Base-by-base conservation (phyloP, 2,329 filamentous ascomycete species). In the Setomelanomma holmii region DNA sequence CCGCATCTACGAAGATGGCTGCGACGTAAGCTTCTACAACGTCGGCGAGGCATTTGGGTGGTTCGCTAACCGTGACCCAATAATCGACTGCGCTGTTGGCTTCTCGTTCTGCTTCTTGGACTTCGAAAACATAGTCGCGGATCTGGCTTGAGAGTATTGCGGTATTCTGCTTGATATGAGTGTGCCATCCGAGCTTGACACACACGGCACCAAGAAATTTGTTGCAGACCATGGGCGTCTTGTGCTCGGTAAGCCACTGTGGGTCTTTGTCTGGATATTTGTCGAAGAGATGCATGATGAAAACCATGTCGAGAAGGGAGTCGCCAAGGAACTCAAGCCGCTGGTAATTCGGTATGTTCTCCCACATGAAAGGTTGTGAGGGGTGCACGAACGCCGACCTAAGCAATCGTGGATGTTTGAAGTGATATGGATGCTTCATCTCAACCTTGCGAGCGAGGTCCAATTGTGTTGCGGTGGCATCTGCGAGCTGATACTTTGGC, bases 181-280 rank as follows among this genome's bases (percentile, higher is more conserved):
- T 84, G 68, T 97, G 87, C 49, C 98, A 88, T 0, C 84, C 88
- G 0, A 98, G 82, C 41, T 85, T 83, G 3, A 96, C 90, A 53
- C 89, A 89, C 3, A 98, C 79, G 16, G 87, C 90, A 1, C 90
- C 91, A 1, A 97, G 82, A 68, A 98, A 99, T 55, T 93, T 92
- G 77, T 99, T 99, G 46, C 91, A 95, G 0, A 95, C 93, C 90
- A 99, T 97, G n/a, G 93, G 91, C 87, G 96, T 97, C 77, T 98
- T 98, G 81, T 98, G 93, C 75, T 98, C 95, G 0, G 95, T 98
- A 53, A 99, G 81, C 93, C 93, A 98, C 71, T 98, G 93, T 0
- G 95, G 93, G 66, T 96, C 92, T 51, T 89, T 90, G 45, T 85
- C 79, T 0, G 92, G 91, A 63, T 89, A 91, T 3, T 80, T 82